Percentiles rank a stretch among this genome's conserved stretches.
phyloP scores from a whole-genome alignment of 2,329 filamentous ascomycete species.

The Aquanectria penicillioides region DNA sequence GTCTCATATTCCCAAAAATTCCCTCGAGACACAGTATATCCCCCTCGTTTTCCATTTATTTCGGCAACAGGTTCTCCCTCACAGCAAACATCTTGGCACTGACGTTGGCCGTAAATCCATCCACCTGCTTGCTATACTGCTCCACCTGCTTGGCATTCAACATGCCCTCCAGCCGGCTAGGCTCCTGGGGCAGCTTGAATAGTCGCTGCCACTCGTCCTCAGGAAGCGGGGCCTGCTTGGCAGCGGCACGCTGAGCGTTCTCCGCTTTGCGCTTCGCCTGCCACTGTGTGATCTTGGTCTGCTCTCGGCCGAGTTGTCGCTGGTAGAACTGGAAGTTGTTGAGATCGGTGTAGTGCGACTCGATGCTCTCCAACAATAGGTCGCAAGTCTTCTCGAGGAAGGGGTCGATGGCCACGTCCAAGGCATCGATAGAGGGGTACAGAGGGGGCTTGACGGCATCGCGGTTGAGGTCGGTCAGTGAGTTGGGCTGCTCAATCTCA shows the following conservation, averaged over 20 bases:
- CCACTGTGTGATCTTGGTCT: constrained; percentile 96
- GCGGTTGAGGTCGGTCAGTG: constrained; percentile 79
- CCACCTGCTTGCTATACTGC: constrained; percentile 97
- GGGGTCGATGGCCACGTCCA: constrained; percentile 94
- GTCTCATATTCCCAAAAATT: constrained; percentile 42
- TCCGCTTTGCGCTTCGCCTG: constrained; percentile 96
- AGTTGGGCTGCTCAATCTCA: constrained; percentile 79
- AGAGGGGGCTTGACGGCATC: constrained; percentile 73
- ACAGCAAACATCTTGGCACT: constrained; percentile 99
- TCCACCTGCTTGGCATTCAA: constrained; percentile 96
- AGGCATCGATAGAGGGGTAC: constrained; percentile 86
- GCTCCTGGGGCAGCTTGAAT: constrained; percentile 97
- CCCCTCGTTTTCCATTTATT: constrained; percentile 47
- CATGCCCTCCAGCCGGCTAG: constrained; percentile 91
- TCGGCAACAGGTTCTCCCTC: constrained; percentile 73
- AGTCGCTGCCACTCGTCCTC: constrained; percentile 98
- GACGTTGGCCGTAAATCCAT: constrained; percentile 91
- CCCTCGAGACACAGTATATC: constrained; percentile 39
- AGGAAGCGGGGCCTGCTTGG: constrained; percentile 88
- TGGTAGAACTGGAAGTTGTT: constrained; percentile 99
- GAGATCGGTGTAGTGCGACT: constrained; percentile 97
- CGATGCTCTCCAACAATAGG: constrained; percentile 93
- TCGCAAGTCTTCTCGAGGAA: constrained; percentile 99
- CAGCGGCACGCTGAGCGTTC: constrained; percentile 83
- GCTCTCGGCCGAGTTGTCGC: constrained; percentile 90